Base-by-base conservation (phyloP, 805 yeast genomes). In the Sugiyamaella americana region DNA sequence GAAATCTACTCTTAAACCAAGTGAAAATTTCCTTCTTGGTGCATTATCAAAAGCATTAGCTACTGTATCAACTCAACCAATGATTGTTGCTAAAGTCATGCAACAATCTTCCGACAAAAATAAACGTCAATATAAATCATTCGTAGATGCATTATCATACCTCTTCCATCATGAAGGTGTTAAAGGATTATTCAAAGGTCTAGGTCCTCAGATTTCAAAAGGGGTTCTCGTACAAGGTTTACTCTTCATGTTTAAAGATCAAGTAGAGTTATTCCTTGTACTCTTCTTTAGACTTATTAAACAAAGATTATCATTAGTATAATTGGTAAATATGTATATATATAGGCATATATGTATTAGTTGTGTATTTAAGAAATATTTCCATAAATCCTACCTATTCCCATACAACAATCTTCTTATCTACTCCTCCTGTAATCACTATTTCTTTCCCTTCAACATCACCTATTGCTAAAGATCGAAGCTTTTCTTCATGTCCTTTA, bases 171-270 rank as follows among this genome's bases (percentile, higher is more conserved):
- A 73, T n/a, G 93, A 85, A 57, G 87, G 85, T 22, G 35, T 78
- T 34, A 52, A 56, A 10, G 81, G 89, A 0, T 68, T 86, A 51
- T 87, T 87, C 78, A 85, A 82, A 67, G 95, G 95, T 2, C 58
- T 87, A 24, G 75, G 79, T 2, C 95, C 95, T 4, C 95, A 87
- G 62, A 70, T 87, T 48, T 62, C 80, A 35, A 87, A 87, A 69
- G 95, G 93, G 1, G 82, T 86, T 2, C 64, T 87, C 37, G 95
- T 86, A 3, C 95, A 87, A 64, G 95, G 95, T 0, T 69, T 87
- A 50, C 70, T 87, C 56, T 83, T 87, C 60, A 84, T 83, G 81
- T 83, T 82, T 65, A 84, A 80, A 64, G 93, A 84, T 56, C 86
- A 82, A 61, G 71, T 62, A 51, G 70, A 65, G 56, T 53, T 60